Evolutionary conservation across 2,329 filamentous ascomycete genomes (phyloP).

Genomic region (Fonsecaea nubica): DNA sequence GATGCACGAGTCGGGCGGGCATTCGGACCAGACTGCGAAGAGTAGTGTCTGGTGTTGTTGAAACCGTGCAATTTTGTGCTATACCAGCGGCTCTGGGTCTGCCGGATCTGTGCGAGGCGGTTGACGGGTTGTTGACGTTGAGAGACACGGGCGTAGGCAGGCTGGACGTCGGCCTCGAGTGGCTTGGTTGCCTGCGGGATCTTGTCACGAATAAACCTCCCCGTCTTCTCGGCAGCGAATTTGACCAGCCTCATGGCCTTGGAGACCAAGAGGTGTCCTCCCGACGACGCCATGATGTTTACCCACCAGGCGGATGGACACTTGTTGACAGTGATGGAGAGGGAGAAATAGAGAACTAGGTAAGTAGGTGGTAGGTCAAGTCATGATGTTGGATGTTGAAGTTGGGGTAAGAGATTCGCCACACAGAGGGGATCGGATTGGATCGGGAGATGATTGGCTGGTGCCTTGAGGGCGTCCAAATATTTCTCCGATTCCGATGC

Average conservation of each 20-base stretch:
- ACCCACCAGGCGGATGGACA: constrained; percentile 34
- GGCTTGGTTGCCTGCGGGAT: constrained; percentile 47
- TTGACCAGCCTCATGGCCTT: constrained; percentile 56
- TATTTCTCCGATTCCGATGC: not conserved
- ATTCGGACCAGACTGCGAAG: constrained; percentile 52
- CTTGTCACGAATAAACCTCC: constrained; percentile 51
- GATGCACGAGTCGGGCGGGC: constrained; percentile 57
- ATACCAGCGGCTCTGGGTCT: constrained; percentile 69
- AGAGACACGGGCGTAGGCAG: constrained; percentile 61
- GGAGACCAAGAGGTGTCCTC: constrained; percentile 58
- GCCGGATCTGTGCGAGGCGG: constrained; percentile 67
- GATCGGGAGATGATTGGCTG: constrained; percentile 1
- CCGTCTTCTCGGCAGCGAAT: constrained; percentile 57
- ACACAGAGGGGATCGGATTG: too few relatives aligned
- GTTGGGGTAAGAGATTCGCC: not conserved
- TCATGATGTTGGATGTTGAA: not conserved
- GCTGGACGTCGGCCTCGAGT: constrained; percentile 53
- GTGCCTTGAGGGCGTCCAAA: not conserved
- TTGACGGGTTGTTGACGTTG: constrained; percentile 64
- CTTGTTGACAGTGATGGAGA: constrained; percentile 44
- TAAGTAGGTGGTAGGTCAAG: constrained; percentile 9
- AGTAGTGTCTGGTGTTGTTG: constrained; percentile 59
- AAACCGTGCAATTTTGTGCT: constrained; percentile 59
- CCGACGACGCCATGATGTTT: constrained; percentile 54
- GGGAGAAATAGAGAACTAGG: constrained; percentile 4